phyloP scores from a whole-genome alignment of 345 rosid genomes.

The Trapa bicornis region DNA sequence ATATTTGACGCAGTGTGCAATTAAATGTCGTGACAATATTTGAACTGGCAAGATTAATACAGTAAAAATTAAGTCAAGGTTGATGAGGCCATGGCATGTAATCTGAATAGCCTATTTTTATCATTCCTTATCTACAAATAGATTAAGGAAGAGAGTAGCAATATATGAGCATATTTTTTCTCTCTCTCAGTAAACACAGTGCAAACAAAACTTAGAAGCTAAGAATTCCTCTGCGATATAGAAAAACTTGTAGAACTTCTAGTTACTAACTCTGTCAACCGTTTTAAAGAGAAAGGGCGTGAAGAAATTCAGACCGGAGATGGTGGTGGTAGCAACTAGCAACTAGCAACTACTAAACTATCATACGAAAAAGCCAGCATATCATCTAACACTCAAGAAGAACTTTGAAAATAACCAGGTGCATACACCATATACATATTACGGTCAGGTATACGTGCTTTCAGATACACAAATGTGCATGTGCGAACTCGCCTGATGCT shows the following conservation, averaged over 20 bases:
- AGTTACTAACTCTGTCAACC: no score
- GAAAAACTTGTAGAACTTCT: no score
- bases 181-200: neutral
- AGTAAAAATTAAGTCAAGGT: no score
- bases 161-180: neutral
- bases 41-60: no score
- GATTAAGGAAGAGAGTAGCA: neutral
- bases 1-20: no score
- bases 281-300: no score
- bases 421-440: no score
- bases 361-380: neutral
- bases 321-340: no score
- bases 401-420: neutral
- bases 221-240: neutral
- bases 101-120: neutral
- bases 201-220: neutral
- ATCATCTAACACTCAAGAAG: neutral
- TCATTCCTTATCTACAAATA: neutral
- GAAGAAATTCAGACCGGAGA: no score
- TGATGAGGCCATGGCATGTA: no score
- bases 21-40: no score
- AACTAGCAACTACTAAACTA: no score
- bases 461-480: neutral
- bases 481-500: slow-evolving; percentile 47
- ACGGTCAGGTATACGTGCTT: neutral